Evolutionary conservation across 1,284 basidiomycete species (phyloP).

Genomic region (Neolentinus lepideus): DNA sequence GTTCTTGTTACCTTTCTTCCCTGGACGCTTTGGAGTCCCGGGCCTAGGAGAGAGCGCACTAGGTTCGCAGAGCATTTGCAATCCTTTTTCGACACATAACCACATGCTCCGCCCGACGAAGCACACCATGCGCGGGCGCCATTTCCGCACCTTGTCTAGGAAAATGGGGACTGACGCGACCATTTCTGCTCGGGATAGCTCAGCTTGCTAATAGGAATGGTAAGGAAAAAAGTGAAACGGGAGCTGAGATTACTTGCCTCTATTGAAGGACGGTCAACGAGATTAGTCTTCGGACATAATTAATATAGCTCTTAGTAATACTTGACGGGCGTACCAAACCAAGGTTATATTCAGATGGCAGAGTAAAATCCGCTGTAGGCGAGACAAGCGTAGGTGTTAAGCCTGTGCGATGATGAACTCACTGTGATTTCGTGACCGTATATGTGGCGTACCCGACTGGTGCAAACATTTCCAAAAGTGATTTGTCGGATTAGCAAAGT

Average conservation of each 20-base stretch:
- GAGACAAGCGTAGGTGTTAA: slow-evolving; percentile 38
- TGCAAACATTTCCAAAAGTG: slow-evolving; percentile 38
- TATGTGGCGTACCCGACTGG: slow-evolving; percentile 23
- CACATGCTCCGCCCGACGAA: slow-evolving; percentile 73
- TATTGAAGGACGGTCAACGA: slow-evolving; percentile 49
- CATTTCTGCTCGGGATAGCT: slow-evolving; percentile 50
- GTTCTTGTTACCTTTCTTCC: not conserved
- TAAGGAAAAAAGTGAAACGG: not conserved
- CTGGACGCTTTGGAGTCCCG: not conserved
- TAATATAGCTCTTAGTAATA: not conserved
- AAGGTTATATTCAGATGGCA: slow-evolving; percentile 38
- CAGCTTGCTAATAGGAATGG: slow-evolving; percentile 36
- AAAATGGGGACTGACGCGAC: slow-evolving; percentile 39
- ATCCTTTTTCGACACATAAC: slow-evolving; percentile 35
- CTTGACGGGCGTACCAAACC: slow-evolving; percentile 36
- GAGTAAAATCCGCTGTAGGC: slow-evolving; percentile 37
- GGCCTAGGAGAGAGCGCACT: not conserved
- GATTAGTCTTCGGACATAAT: slow-evolving; percentile 42
- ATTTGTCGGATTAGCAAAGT: slow-evolving; percentile 50
- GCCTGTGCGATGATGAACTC: slow-evolving; percentile 25
- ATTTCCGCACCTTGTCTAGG: slow-evolving; percentile 45
- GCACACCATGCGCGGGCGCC: slow-evolving; percentile 54
- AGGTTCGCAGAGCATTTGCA: slow-evolving; percentile 13
- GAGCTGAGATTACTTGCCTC: slow-evolving; percentile 27
- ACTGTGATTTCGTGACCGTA: no score